Conservation (phyloP, 345 rosid species). For the Eucalyptus pauciflora region DNA sequence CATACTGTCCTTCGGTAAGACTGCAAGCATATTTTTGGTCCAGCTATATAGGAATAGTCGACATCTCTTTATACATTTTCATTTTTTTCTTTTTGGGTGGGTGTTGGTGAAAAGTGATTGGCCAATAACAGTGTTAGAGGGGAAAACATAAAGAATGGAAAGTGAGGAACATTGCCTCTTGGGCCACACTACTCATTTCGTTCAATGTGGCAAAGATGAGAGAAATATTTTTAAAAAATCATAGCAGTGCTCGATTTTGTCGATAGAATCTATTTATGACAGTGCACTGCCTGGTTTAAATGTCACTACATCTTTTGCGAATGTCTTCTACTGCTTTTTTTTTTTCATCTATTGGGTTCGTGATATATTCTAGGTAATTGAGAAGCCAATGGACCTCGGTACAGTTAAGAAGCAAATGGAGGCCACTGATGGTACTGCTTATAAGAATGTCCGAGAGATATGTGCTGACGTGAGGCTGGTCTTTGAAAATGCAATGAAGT, state of each 20-base stretch:
- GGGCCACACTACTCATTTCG: background rate
- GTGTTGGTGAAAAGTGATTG: background rate
- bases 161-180: background rate
- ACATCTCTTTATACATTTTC: background rate
- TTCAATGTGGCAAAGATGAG: background rate
- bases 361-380: constrained; percentile 28
- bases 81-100: background rate
- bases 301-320: background rate
- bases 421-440: constrained; percentile 67
- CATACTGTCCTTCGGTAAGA: background rate
- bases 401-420: constrained; percentile 78
- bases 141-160: background rate
- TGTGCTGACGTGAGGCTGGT: constrained; percentile 76
- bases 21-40: background rate
- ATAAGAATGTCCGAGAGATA: constrained; percentile 70
- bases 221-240: background rate
- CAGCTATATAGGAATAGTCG: background rate
- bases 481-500: constrained; percentile 88
- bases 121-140: background rate
- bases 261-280: background rate
- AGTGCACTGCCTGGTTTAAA: background rate
- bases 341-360: background rate
- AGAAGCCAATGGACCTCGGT: constrained; percentile 88
- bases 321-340: background rate
- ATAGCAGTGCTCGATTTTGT: background rate